phyloP scores from a whole-genome alignment of 192 early-diverging fungal genomes.

The Entomortierella lignicola region DNA sequence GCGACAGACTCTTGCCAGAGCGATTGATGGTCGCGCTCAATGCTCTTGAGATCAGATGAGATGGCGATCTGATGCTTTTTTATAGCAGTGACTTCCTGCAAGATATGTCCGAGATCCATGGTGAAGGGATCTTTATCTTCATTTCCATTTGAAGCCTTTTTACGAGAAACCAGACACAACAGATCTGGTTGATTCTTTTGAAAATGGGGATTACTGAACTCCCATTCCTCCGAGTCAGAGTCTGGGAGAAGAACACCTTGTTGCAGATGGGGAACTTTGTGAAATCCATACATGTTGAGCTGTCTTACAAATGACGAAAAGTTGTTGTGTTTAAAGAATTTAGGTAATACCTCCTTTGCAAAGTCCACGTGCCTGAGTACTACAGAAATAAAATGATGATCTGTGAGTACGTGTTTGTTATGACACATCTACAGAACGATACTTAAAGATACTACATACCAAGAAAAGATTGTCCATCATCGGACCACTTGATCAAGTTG shows the following conservation, averaged over 20 bases:
- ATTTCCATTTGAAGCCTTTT: conserved; percentile 68
- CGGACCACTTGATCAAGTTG: conserved; percentile 90
- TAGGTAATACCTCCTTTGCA: conserved; percentile 83
- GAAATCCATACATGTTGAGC: conserved; percentile 97
- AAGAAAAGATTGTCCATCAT: conserved; percentile 88
- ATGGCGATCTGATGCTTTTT: conserved; percentile 93
- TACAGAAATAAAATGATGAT: conserved; percentile 12
- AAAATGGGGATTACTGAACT: conserved; percentile 94
- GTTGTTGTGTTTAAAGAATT: conserved; percentile 93
- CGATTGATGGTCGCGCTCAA: conserved; percentile 89
- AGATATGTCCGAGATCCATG: conserved; percentile 62
- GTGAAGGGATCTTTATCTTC: conserved; percentile 57
- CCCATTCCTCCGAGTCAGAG: conserved; percentile 84
- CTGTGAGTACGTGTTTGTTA: no score
- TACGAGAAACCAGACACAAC: conserved; percentile 87
- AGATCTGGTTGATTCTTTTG: conserved; percentile 90
- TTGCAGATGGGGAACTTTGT: conserved; percentile 95
- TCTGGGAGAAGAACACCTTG: conserved; percentile 88
- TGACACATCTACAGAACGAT: no score
- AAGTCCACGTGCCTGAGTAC: conserved; percentile 81
- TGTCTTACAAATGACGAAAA: conserved; percentile 93
- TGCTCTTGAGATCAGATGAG: conserved; percentile 83
- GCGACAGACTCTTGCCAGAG: conserved; percentile 88
- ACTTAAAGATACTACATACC: conserved; percentile 48
- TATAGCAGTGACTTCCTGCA: conserved; percentile 87